Percentiles rank a stretch among this genome's conserved stretches.
These are phyloP conservation scores for Vararia minispora DNA, from an alignment of 768 basidiomycete genomes.

Conservation along the genomic window DNA sequence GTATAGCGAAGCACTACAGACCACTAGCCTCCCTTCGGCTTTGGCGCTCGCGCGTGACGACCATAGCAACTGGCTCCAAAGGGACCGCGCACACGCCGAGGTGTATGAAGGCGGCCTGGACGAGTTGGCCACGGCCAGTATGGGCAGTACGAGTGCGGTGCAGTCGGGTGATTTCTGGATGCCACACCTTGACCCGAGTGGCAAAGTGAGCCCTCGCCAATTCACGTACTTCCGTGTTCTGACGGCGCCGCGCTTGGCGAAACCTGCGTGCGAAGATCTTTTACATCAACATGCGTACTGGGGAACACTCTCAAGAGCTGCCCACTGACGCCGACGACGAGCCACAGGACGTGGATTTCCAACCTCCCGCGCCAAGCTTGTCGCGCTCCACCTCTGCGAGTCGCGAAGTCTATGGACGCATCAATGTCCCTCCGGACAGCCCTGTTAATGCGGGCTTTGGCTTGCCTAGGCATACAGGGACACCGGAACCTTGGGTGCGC, in stretches of 20 bases:
- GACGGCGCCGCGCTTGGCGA: too few species aligned
- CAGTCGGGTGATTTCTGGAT: constrained; percentile 79
- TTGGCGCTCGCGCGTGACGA: too few species aligned
- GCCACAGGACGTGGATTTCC: constrained; percentile 46
- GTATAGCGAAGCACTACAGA: too few species aligned
- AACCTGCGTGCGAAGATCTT: too few species aligned
- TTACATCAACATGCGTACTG: constrained; percentile 83
- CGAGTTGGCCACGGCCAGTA: constrained; percentile 20
- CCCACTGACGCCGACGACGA: constrained; percentile 61
- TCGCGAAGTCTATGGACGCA: too few species aligned
- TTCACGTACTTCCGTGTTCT: constrained; percentile 1
- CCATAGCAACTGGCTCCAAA: constrained; percentile 46
- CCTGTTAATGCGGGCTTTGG: constrained; percentile 54
- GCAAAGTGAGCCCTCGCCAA: constrained; percentile 45
- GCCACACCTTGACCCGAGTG: constrained; percentile 68
- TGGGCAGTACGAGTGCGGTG: constrained; percentile 22
- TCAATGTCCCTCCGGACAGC: too few species aligned
- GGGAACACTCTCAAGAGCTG: constrained; percentile 70
- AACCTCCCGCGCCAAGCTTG: too few species aligned
- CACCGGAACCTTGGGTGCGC: constrained; percentile 69
- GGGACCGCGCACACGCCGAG: constrained; percentile 24
- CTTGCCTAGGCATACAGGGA: constrained; percentile 40
- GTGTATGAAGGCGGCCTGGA: constrained; percentile 24
- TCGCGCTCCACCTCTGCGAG: too few species aligned
- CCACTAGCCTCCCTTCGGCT: too few species aligned